These are phyloP conservation scores for Solanum sejunctum DNA, from an alignment of 257 asterid genomes.

Conservation along the genomic window DNA sequence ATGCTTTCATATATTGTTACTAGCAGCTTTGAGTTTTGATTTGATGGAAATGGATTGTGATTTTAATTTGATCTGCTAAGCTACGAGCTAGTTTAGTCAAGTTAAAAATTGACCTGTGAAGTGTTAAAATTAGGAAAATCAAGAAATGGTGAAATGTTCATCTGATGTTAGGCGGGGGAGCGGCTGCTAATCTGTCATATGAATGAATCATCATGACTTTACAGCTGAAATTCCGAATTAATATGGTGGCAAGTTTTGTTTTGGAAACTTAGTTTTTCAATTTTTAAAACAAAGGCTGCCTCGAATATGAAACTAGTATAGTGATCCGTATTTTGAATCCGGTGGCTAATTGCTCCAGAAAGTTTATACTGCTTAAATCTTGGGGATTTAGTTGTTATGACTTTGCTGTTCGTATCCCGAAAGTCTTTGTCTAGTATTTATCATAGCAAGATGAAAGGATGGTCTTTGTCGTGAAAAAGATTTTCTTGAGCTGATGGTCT, in stretches of 20 bases:
- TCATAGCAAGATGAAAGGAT: not conserved
- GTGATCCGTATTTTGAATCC: not conserved
- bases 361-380: not conserved
- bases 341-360: not conserved
- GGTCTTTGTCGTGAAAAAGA: not conserved
- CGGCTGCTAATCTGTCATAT: not conserved
- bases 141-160: not conserved
- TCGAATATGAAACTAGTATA: not conserved
- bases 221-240: not conserved
- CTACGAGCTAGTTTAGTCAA: not conserved
- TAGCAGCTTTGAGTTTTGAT: not conserved
- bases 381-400: not conserved
- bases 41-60: not conserved
- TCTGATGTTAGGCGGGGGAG: not conserved
- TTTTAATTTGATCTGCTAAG: not conserved
- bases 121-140: not conserved
- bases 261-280: not conserved
- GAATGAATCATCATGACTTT: not conserved
- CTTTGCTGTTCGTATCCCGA: not conserved
- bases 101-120: not conserved
- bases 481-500: not conserved
- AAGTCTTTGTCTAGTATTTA: not conserved
- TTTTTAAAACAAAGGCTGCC: not conserved
- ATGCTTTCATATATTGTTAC: not conserved
- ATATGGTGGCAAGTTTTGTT: not conserved